Evolutionary conservation across 163 green algal genomes (phyloP), one percentile per base, ranked within the genome.

Genomic region (Scenedesmus sp.): DNA sequence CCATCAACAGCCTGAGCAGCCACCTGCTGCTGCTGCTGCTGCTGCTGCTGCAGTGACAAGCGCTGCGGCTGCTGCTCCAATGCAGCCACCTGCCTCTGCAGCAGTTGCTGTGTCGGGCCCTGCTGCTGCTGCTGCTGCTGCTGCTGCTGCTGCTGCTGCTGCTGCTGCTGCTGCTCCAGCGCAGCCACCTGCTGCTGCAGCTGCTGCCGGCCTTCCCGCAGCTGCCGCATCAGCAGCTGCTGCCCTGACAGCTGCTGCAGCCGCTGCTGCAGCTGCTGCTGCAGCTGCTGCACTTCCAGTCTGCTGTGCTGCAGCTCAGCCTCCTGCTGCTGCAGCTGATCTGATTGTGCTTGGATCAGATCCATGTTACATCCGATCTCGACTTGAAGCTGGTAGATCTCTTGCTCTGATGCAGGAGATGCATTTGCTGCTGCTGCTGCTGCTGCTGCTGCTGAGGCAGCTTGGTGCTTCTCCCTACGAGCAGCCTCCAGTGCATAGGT

Each of bases 121-220:
- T 57, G n/a, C 9, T 84, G n/a, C 23, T 6, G 26, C 77, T 84
- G 77, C 77, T 70, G 81, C 52, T 86, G 81, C 81, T 86, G 54
- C 55, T 70, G 81, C 46, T 86, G 46, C 81, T 70, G 81, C 52
- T 86, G 81, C 81, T 86, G 54, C 55, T 70, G 81, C 46, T 86
- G 46, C 81, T 26, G 15, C 81, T 54, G 73, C 18, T 82, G 54
- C 52, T 86, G 54, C 54, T 26, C 9, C 81, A 82, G 20, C 5
- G 81, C 81, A 34, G 81, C 81, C 55, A 60, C 52, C 23, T 66
- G 54, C 81, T 62, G 77, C 77, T 62, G 77, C 77, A 84, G 77
- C 77, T 62, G 77, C 46, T 23, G n/a, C 34, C 13, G 2, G 46
- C 16, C 77, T 15, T 86, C 18, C 52, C 8, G 15, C 15, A 52